These are phyloP conservation scores for Penicillium nordicum DNA, from an alignment of 2,329 filamentous ascomycete genomes.

Conservation along the genomic window DNA sequence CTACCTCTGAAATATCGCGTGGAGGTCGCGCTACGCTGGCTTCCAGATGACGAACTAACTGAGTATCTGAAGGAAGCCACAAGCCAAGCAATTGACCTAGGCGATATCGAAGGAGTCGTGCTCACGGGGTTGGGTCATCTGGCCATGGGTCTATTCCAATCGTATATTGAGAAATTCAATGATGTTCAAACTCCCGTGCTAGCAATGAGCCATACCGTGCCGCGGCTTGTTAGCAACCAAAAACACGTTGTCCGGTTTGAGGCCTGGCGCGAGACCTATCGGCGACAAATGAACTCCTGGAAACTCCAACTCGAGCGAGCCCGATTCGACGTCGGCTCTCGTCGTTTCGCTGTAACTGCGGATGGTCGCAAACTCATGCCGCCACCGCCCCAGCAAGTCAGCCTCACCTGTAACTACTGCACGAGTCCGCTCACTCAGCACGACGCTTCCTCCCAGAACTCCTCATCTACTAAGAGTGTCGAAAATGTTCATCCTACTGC, in stretches of 20 bases:
- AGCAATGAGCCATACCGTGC: slow-evolving; percentile 57
- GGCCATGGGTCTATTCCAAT: slow-evolving; percentile 58
- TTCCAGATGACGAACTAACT: slow-evolving; percentile 45
- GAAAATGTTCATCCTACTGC: slow-evolving; percentile 37
- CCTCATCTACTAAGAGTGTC: slow-evolving; percentile 21
- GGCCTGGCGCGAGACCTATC: slow-evolving; percentile 61
- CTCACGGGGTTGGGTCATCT: slow-evolving; percentile 59
- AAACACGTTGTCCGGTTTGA: slow-evolving; percentile 53
- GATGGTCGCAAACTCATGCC: slow-evolving; percentile 50
- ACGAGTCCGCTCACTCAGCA: slow-evolving; percentile 53
- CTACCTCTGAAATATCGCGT: slow-evolving; percentile 59
- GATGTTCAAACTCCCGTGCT: slow-evolving; percentile 63
- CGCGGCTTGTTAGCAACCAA: slow-evolving; percentile 55
- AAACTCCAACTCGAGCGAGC: slow-evolving; percentile 58
- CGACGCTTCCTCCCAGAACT: slow-evolving; percentile 33
- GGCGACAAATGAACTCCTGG: slow-evolving; percentile 60
- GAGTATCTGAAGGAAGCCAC: slow-evolving; percentile 56
- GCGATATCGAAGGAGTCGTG: slow-evolving; percentile 60
- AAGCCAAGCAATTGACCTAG: slow-evolving; percentile 49
- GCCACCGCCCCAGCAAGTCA: slow-evolving; percentile 52
- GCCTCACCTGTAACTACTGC: slow-evolving; percentile 60
- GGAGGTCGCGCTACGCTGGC: slow-evolving; percentile 57
- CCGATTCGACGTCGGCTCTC: slow-evolving; percentile 58
- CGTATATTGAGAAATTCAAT: slow-evolving; percentile 57
- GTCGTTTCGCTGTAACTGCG: slow-evolving; percentile 49